phyloP scores from a whole-genome alignment of 2,329 filamentous ascomycete genomes.

The Elsinoe australis region DNA sequence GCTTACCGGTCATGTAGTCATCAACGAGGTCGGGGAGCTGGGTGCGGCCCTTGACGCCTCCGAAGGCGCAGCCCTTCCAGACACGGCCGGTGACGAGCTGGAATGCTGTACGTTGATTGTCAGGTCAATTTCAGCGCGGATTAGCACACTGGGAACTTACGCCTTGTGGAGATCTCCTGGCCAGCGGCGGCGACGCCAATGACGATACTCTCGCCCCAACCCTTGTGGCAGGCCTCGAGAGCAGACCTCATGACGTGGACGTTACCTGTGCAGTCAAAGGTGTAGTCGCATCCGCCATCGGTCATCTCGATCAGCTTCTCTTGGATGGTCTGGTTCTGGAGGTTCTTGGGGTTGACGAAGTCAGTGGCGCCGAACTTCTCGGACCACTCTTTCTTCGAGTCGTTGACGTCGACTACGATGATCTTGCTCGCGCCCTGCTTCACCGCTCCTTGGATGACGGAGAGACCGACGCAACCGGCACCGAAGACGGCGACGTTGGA shows the following conservation, averaged over 20 bases:
- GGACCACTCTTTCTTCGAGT: constrained; percentile 82
- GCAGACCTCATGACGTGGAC: constrained; percentile 92
- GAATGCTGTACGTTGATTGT: constrained; percentile 68
- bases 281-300: constrained; percentile 96
- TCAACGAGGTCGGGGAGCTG: constrained; percentile 80
- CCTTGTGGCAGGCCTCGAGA: constrained; percentile 97
- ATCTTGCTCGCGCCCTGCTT: constrained; percentile 72
- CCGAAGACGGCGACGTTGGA: constrained; percentile 89
- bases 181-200: constrained; percentile 95
- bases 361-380: constrained; percentile 93
- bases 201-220: constrained; percentile 95
- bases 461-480: constrained; percentile 90
- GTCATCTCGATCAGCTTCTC: constrained; percentile 96
- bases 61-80: constrained; percentile 97
- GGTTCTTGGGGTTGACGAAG: constrained; percentile 82
- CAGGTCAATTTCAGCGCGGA: constrained; percentile 2
- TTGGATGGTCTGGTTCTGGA: constrained; percentile 65
- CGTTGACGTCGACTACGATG: constrained; percentile 76
- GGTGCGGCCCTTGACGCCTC: constrained; percentile 92
- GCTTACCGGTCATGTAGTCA: constrained; percentile 79
- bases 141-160: constrained; percentile 49
- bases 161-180: constrained; percentile 88
- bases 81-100: constrained; percentile 95
- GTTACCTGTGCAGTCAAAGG: constrained; percentile 98
- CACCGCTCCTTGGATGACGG: constrained; percentile 88